These are phyloP conservation scores for Exophiala sp. DNA, from an alignment of 2,329 filamentous ascomycete species.

Conservation along the genomic window DNA sequence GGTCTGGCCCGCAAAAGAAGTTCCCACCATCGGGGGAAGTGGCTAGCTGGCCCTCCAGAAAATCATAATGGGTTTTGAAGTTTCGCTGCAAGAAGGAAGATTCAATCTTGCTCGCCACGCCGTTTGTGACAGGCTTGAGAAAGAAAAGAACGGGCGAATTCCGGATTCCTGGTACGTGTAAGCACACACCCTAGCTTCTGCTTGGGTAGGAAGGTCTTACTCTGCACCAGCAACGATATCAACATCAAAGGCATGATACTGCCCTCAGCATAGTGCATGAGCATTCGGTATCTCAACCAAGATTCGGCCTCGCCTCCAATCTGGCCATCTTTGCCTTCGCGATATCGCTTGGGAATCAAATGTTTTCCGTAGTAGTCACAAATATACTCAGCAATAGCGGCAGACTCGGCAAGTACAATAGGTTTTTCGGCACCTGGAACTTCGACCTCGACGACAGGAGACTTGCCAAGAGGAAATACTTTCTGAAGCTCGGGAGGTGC, in stretches of 20 bases:
- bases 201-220: conserved; percentile 36
- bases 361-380: conserved; percentile 55
- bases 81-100: conserved; percentile 38
- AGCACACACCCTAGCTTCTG: not conserved
- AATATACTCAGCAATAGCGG: conserved; percentile 74
- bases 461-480: conserved; percentile 80
- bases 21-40: conserved; percentile 37
- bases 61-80: conserved; percentile 39
- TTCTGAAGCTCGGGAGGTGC: conserved; percentile 71
- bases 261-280: conserved; percentile 80
- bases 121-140: conserved; percentile 56
- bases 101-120: conserved; percentile 46
- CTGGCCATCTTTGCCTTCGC: conserved; percentile 49
- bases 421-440: conserved; percentile 43
- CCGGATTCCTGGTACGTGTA: conserved; percentile 38
- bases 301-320: conserved; percentile 55
- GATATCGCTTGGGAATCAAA: conserved; percentile 49
- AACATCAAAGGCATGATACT: conserved; percentile 69
- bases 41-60: conserved; percentile 42
- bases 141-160: conserved; percentile 60
- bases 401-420: conserved; percentile 72
- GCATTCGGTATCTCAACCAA: conserved; percentile 59
- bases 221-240: conserved; percentile 55
- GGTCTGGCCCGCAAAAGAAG: conserved; percentile 40
- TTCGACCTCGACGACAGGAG: conserved; percentile 67